Evolutionary conservation across 2,329 filamentous ascomycete genomes (phyloP), one percentile per base, ranked within the genome.

Genomic region (Clonostachys sp.): DNA sequence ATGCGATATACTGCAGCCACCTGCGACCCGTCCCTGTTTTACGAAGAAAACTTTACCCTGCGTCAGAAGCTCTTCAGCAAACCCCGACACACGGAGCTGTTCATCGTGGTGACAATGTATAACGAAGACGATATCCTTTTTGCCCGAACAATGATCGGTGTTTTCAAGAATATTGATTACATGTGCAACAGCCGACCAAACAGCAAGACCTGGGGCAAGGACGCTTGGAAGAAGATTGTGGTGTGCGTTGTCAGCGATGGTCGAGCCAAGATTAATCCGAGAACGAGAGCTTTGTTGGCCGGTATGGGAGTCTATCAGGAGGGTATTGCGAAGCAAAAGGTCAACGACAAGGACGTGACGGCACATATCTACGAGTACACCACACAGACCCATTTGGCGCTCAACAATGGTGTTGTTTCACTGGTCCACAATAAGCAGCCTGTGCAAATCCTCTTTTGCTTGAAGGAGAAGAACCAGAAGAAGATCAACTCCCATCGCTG

Each of bases 391-490:
- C 89, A 88, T 34, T 74, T 97, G 60, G 84, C 89, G 60, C 83
- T 97, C 64, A 96, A 96, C 73, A 95, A 92, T 57, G 87, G 87
- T 50, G 81, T 96, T 40, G 92, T 97, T 9, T 79, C 85, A 43
- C 76, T 97, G 44, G 89, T 94, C 52, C 86, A 86, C 42, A 89
- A 91, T 61, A 87, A 87, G 51, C 91, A 94, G 52, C 92, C 94
- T 0, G 89, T 99, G 3, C 94, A 99, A 71, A 87, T 99, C 74
- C 81, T 99, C 5, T 99, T 99, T 75, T 99, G 94, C 66, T 70
- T 99, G 51, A 99, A 99, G 74, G 94, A 99, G 64, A 97, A 96
- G 81, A 99, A 99, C 64, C 91, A 96, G 73, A 99, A 99, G 77
- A 99, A 99, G 78, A 99, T 99, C 80, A 99, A 99, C 65, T 97